phyloP scores from a whole-genome alignment of 1,139 yeast genomes.

The Hyphopichia fennica region DNA sequence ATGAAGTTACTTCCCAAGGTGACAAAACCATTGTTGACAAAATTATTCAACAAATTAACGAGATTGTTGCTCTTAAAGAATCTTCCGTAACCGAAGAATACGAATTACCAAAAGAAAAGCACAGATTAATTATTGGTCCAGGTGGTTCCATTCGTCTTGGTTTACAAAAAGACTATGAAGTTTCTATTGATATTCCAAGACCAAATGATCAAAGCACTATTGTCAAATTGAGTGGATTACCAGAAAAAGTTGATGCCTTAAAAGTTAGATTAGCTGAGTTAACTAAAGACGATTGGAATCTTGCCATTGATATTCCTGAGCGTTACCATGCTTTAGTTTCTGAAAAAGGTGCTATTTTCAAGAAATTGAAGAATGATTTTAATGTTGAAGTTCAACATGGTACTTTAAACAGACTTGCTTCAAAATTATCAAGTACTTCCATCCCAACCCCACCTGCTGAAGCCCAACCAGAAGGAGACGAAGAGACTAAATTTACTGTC shows the following conservation, averaged over 20 bases:
- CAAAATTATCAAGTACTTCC: constrained; percentile 43
- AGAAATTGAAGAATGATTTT: constrained; percentile 53
- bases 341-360: constrained; percentile 68
- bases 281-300: constrained; percentile 52
- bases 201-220: constrained; percentile 47
- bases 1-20: constrained; percentile 69
- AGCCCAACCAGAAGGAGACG: constrained; percentile 47
- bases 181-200: constrained; percentile 68
- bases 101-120: constrained; percentile 72
- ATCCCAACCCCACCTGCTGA: constrained; percentile 52
- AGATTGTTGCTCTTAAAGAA: constrained; percentile 65
- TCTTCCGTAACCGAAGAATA: constrained; percentile 57
- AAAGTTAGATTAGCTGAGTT: constrained; percentile 53
- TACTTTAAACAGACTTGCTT: constrained; percentile 48
- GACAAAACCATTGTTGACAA: constrained; percentile 72
- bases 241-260: constrained; percentile 60
- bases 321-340: constrained; percentile 59
- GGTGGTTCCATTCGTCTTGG: constrained; percentile 75
- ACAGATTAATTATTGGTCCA: constrained; percentile 78
- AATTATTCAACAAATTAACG: constrained; percentile 63
- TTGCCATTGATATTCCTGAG: constrained; percentile 56
- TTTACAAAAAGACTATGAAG: constrained; percentile 69
- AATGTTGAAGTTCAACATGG: constrained; percentile 69
- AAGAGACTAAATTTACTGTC: constrained; percentile 46
- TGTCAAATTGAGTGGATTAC: constrained; percentile 56